These are phyloP conservation scores for Ophiostoma fasciatum DNA, from an alignment of 2,329 filamentous ascomycete genomes.

Conservation along the genomic window DNA sequence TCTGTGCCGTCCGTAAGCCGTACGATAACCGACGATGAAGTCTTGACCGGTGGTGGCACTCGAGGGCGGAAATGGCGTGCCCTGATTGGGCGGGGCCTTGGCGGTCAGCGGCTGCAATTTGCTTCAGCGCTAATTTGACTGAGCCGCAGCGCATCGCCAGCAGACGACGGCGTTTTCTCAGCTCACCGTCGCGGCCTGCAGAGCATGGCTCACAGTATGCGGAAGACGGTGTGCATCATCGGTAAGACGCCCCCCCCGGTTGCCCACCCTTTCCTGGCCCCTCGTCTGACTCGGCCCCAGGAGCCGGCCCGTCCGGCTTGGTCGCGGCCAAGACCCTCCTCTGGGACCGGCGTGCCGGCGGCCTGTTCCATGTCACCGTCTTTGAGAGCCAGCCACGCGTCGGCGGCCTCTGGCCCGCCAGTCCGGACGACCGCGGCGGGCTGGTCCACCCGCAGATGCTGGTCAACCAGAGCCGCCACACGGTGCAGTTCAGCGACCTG, in stretches of 20 bases:
- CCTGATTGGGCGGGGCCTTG: too few species aligned
- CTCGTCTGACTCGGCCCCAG: constrained; percentile 21
- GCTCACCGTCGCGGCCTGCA: background rate
- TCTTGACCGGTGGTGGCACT: too few species aligned
- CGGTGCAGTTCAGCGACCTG: constrained; percentile 57
- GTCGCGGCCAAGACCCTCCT: constrained; percentile 61
- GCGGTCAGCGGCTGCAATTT: too few species aligned
- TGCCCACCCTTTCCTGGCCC: background rate
- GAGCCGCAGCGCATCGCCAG: too few species aligned
- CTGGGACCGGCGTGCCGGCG: constrained; percentile 33
- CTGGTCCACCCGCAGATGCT: constrained; percentile 52
- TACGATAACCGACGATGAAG: too few species aligned
- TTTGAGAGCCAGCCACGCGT: constrained; percentile 52
- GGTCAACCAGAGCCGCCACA: constrained; percentile 64
- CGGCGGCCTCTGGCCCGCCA: constrained; percentile 63
- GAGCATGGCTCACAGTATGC: too few species aligned
- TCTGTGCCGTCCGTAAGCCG: too few species aligned
- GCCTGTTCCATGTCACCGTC: constrained; percentile 50
- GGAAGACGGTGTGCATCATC: constrained; percentile 36
- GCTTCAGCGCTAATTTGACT: too few species aligned
- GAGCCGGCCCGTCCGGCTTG: constrained; percentile 54
- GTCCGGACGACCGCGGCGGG: constrained; percentile 30
- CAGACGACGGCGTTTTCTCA: too few species aligned
- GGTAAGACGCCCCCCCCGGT: constrained; percentile 19
- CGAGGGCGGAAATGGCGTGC: too few species aligned